phyloP scores from a whole-genome alignment of 768 basidiomycete genomes.

The Tephrocybe rancida region DNA sequence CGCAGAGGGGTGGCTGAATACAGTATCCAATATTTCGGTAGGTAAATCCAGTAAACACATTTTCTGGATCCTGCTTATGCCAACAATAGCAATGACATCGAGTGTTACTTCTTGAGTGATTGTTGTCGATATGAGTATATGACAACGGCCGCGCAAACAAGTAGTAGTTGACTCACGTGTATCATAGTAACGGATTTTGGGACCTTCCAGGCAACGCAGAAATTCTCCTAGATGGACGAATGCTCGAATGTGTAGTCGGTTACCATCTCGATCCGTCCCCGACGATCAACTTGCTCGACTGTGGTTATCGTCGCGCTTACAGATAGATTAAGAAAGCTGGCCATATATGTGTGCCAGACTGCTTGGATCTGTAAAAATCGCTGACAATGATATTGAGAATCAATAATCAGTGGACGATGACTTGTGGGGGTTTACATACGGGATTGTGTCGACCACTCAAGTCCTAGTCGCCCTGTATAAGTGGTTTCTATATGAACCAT shows the following conservation, averaged over 20 bases:
- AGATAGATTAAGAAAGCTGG: background rate
- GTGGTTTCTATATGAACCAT: too few relatives aligned
- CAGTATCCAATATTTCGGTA: background rate
- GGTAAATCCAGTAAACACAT: conserved; percentile 1
- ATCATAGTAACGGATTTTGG: background rate
- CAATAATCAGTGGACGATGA: background rate
- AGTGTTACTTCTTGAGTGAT: background rate
- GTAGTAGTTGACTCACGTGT: background rate
- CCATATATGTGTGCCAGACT: background rate
- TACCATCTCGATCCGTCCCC: too few relatives aligned
- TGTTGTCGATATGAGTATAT: background rate
- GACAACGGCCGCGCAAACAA: background rate
- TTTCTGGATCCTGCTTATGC: background rate
- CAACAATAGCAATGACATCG: background rate
- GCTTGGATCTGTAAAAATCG: background rate
- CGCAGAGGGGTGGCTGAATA: background rate
- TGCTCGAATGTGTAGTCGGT: background rate
- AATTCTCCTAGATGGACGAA: background rate
- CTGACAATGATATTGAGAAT: background rate
- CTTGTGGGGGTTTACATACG: background rate
- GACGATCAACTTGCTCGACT: too few relatives aligned
- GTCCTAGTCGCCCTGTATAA: background rate
- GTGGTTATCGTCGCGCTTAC: background rate
- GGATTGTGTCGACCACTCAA: conserved; percentile 3
- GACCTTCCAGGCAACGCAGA: background rate